Conservation (phyloP, 805 yeast genomes). For the Myxozyma udenii region DNA sequence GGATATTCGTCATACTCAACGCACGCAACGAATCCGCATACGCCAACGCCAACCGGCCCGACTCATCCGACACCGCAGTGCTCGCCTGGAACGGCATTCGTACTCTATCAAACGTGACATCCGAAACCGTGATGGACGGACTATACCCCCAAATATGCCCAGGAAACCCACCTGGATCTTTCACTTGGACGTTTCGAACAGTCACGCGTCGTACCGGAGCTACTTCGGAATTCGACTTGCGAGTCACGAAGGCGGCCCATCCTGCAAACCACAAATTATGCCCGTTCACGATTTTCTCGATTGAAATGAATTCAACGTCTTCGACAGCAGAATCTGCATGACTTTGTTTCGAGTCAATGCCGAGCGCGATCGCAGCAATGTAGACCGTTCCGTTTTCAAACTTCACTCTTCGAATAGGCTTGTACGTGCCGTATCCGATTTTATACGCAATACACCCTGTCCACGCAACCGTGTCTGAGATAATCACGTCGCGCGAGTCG, state of each 20-base stretch:
- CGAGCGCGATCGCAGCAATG: conserved; percentile 16
- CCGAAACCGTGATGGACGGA: neutral
- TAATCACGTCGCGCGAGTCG: conserved; percentile 3
- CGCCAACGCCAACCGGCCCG: neutral
- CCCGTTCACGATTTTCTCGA: conserved; percentile 15
- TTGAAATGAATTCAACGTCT: conserved; percentile 1
- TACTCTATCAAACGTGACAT: conserved; percentile 3
- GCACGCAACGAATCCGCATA: no score
- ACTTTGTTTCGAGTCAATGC: conserved; percentile 12
- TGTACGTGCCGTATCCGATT: conserved; percentile 18
- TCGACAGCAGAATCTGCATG: conserved; percentile 1
- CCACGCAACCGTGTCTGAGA: conserved; percentile 22
- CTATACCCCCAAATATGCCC: conserved; percentile 14
- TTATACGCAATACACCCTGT: conserved; percentile 21
- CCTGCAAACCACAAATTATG: conserved; percentile 10
- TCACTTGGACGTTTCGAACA: conserved; percentile 5
- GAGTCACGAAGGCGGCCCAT: conserved; percentile 15
- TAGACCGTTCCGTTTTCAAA: conserved; percentile 12
- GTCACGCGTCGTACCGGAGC: conserved; percentile 4
- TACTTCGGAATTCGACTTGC: conserved; percentile 5
- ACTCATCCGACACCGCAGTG: no score
- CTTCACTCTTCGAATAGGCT: neutral
- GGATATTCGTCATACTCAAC: neutral
- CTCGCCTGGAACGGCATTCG: neutral
- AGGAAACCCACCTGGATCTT: conserved; percentile 12